Base-by-base conservation (phyloP, 768 basidiomycete species). In the Dioszegia hungarica region DNA sequence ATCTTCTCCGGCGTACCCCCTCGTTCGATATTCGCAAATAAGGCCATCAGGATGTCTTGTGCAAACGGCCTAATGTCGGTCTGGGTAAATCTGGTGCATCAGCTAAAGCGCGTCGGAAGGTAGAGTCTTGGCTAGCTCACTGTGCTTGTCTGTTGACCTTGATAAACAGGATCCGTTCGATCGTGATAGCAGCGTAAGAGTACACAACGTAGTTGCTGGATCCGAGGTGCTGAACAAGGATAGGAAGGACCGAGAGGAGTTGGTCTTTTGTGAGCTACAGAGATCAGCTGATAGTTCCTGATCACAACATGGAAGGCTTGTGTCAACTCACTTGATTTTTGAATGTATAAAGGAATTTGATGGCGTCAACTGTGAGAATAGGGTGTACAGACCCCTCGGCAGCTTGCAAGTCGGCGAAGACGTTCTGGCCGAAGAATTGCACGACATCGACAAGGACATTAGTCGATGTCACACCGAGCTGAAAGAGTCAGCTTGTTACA, bases 151-250 rank as follows among this genome's bases (percentile, higher is more conserved):
- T 81, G 2, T 84, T 83, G 67, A 87, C 85, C 70, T 89, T 91
- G 76, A 97, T 95, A 76, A 85, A 90, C 37, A 99, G 78, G 52
- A 97, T 86, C 6, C 92, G 84, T 70, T 99, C 95, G 70, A 99
- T 93, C n/a, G 93, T 90, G 67, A 97, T 92, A 17, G 95, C 93
- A 9, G 93, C 91, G 76, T 97, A 98, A 0, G 94, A 93, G 68
- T 88, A 94, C 24, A 88, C 86, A 45, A 98, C 94, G 76, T 90
- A 93, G 71, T 91, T 90, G 49, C 82, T 79, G 19, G 89, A 90
- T 5, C 80, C 79, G 31, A 98, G 84, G 73, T 94, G 93, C 12
- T 81, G 85, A 25, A 86, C 83, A 10, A 98, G 83, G 19, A 89
- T 80, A 0, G 94, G 95, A 1, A 98, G 79, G 20, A 98, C 94